Percentiles rank a stretch among this genome's conserved stretches.
phyloP scores from a whole-genome alignment of 495 filamentous ascomycete genomes.

The Neurospora tetrasperma region DNA sequence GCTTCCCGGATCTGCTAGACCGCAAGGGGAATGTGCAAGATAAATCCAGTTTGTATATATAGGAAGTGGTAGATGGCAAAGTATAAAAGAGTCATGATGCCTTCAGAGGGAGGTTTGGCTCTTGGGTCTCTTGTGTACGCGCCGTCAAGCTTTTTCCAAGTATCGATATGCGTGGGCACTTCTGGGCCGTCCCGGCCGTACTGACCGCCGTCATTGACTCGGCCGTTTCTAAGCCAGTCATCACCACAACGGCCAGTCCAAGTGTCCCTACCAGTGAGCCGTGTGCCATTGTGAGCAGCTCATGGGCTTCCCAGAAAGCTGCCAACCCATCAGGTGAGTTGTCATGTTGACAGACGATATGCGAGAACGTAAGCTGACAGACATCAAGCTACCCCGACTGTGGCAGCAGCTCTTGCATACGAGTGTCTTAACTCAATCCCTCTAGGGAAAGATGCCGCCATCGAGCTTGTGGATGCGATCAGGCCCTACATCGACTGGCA shows the following conservation, averaged over 20 bases:
- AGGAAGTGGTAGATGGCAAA: too few species aligned
- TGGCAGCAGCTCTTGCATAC: slow-evolving; percentile 18
- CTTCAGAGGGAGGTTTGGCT: background rate
- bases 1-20: too few species aligned
- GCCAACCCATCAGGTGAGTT: background rate
- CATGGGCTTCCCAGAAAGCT: slow-evolving; percentile 26
- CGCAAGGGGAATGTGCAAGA: too few species aligned
- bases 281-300: slow-evolving; percentile 34
- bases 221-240: background rate
- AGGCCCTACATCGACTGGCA: slow-evolving; percentile 28
- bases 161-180: background rate
- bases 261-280: slow-evolving; percentile 15
- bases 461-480: slow-evolving; percentile 21
- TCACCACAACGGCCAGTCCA: background rate
- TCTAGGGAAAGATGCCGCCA: slow-evolving; percentile 17
- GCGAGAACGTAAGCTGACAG: background rate
- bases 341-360: background rate
- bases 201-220: background rate
- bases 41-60: too few species aligned
- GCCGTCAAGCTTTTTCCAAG: background rate
- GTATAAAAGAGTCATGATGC: background rate
- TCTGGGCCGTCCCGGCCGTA: slow-evolving; percentile 1
- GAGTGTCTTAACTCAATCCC: slow-evolving; percentile 24
- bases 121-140: background rate
- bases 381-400: slow-evolving; percentile 8